Evolutionary conservation across 2,329 filamentous ascomycete species (phyloP).

Genomic region (Hysterium pulicare): DNA sequence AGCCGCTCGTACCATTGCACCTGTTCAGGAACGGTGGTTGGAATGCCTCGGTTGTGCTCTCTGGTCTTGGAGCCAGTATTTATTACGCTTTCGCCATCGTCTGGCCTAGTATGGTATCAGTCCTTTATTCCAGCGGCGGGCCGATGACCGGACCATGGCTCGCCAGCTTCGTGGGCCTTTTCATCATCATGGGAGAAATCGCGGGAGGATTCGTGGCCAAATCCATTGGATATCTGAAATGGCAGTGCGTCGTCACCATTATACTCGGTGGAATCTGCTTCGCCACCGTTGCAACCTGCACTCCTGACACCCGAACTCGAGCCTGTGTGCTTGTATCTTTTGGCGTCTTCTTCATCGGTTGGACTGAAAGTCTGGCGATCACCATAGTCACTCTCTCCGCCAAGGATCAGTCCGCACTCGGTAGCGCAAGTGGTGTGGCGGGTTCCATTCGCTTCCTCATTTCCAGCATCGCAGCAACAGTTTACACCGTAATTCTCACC

Average conservation of each 20-base stretch:
- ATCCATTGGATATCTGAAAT: slow-evolving; percentile 30
- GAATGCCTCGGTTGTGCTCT: slow-evolving; percentile 30
- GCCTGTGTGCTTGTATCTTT: slow-evolving; percentile 27
- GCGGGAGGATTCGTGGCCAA: slow-evolving; percentile 13
- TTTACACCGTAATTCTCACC: slow-evolving; percentile 35
- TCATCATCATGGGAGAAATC: slow-evolving; percentile 14
- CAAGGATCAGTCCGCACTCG: slow-evolving; percentile 36
- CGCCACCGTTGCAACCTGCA: slow-evolving; percentile 25
- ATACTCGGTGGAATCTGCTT: slow-evolving; percentile 30
- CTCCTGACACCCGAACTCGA: slow-evolving; percentile 21
- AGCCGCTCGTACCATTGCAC: slow-evolving; percentile 38
- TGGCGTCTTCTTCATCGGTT: slow-evolving; percentile 37
- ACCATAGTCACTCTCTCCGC: slow-evolving; percentile 34
- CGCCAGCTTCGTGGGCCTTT: slow-evolving; percentile 12
- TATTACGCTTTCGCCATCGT: slow-evolving; percentile 41
- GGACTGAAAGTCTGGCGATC: slow-evolving; percentile 35
- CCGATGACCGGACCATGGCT: slow-evolving; percentile 11
- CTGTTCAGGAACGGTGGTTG: slow-evolving; percentile 34
- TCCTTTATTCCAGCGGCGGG: slow-evolving; percentile 26
- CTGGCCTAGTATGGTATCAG: slow-evolving; percentile 36
- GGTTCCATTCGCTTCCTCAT: slow-evolving; percentile 38
- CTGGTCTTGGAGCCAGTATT: slow-evolving; percentile 36
- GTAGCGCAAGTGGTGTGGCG: slow-evolving; percentile 34
- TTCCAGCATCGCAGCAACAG: slow-evolving; percentile 30
- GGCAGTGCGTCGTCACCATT: slow-evolving; percentile 29